phyloP scores from a whole-genome alignment of 2,329 filamentous ascomycete species.

The Scleromitrula shiraiana region DNA sequence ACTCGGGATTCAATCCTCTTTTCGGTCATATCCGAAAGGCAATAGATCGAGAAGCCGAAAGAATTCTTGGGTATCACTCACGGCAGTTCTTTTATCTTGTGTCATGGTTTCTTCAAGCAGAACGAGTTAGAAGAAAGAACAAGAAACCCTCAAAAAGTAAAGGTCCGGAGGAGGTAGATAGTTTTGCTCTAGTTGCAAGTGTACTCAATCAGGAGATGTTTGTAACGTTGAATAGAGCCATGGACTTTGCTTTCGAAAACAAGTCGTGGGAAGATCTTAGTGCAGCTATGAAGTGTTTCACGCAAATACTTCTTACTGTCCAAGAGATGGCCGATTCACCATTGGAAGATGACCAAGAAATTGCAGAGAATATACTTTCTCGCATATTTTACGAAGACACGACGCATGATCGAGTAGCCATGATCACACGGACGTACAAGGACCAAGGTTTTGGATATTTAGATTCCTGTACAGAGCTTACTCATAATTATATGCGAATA shows the following conservation, averaged over 20 bases:
- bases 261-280: slow-evolving; percentile 85
- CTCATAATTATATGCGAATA: slow-evolving; percentile 86
- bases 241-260: slow-evolving; percentile 70
- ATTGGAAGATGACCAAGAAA: slow-evolving; percentile 91
- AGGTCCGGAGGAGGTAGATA: slow-evolving; percentile 51
- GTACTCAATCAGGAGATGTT: slow-evolving; percentile 95
- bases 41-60: slow-evolving; percentile 80
- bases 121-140: slow-evolving; percentile 60
- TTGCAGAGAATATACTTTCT: slow-evolving; percentile 92
- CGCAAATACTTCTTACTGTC: slow-evolving; percentile 84
- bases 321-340: slow-evolving; percentile 83
- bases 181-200: slow-evolving; percentile 78
- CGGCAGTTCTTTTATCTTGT: slow-evolving; percentile 89
- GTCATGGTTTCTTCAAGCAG: slow-evolving; percentile 86
- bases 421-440: slow-evolving; percentile 78
- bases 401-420: slow-evolving; percentile 79
- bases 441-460: slow-evolving; percentile 91
- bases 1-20: slow-evolving; percentile 89
- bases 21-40: slow-evolving; percentile 81
- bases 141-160: slow-evolving; percentile 44
- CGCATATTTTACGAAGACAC: slow-evolving; percentile 98
- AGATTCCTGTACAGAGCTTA: slow-evolving; percentile 82
- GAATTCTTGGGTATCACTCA: slow-evolving; percentile 67
- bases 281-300: slow-evolving; percentile 87
- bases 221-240: slow-evolving; percentile 73